A percentile compares a stretch with the other conserved stretches of the same genome.
phyloP scores from a whole-genome alignment of 2,329 filamentous ascomycete species.

The Dactylellina drechsleri region DNA sequence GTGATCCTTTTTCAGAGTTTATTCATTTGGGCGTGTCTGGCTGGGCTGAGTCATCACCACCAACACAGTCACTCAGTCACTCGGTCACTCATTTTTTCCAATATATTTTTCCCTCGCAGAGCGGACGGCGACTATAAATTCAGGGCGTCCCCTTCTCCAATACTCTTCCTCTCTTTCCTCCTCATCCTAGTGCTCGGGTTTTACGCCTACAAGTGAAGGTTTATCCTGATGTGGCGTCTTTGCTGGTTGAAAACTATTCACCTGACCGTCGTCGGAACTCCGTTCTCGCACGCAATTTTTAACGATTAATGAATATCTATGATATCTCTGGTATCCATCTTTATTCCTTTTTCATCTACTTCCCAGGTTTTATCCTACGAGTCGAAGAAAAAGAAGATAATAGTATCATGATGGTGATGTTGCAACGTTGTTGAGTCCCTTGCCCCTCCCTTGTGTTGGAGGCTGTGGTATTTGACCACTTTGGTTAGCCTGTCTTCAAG shows the following conservation, averaged over 20 bases:
- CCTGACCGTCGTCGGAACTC: slow-evolving; percentile 12
- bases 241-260: slow-evolving; percentile 46
- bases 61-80: too few species aligned
- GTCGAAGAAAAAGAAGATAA: slow-evolving; percentile 1
- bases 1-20: too few species aligned
- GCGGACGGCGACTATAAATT: slow-evolving; percentile 27
- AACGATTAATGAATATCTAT: background rate
- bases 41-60: too few species aligned
- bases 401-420: too few species aligned
- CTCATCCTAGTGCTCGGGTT: slow-evolving; percentile 35
- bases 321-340: background rate
- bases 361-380: slow-evolving; percentile 30
- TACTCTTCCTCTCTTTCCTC: slow-evolving; percentile 5
- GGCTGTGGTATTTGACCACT: too few species aligned
- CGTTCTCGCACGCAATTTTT: slow-evolving; percentile 34
- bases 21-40: too few species aligned
- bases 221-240: slow-evolving; percentile 43
- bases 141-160: slow-evolving; percentile 3
- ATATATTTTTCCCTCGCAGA: slow-evolving; percentile 23
- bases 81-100: background rate
- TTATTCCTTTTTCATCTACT: slow-evolving; percentile 30
- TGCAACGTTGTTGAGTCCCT: too few species aligned
- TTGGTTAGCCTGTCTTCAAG: too few species aligned
- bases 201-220: slow-evolving; percentile 43
- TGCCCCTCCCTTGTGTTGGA: too few species aligned